phyloP scores from a whole-genome alignment of 768 basidiomycete species.

The Trametes meyenii region DNA sequence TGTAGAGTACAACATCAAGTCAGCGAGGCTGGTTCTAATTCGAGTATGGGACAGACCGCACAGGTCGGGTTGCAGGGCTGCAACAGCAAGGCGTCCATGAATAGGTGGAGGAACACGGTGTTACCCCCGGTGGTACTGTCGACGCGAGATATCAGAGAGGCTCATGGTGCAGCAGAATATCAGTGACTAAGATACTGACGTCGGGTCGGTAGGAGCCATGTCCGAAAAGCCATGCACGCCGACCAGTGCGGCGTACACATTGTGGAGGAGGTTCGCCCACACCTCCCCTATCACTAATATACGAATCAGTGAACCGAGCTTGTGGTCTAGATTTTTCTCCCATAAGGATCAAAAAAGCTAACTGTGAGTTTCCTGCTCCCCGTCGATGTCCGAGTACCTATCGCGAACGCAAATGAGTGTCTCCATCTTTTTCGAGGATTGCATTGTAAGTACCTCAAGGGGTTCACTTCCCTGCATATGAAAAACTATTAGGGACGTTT shows the following conservation, averaged over 20 bases:
- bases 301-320: too few relatives aligned
- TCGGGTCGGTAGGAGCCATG: constrained; percentile 34
- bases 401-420: not conserved
- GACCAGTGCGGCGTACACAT: not conserved
- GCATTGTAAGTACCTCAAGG: constrained; percentile 39
- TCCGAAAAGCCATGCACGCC: not conserved
- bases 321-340: too few relatives aligned
- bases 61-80: constrained; percentile 53
- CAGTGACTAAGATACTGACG: constrained; percentile 12
- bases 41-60: constrained; percentile 29
- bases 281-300: not conserved
- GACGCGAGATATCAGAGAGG: not conserved
- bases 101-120: constrained; percentile 52
- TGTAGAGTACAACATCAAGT: constrained; percentile 10
- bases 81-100: constrained; percentile 50
- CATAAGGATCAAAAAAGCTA: not conserved
- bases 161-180: too few relatives aligned
- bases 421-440: not conserved
- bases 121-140: constrained; percentile 45
- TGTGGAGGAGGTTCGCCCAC: not conserved
- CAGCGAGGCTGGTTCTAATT: not conserved
- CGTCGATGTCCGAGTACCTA: constrained; percentile 34
- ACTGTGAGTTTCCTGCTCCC: constrained; percentile 49
- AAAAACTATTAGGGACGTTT: constrained; percentile 27
- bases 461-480: constrained; percentile 37